Percentiles rank a stretch among this genome's conserved stretches.
Evolutionary conservation across 306 rosid genomes (phyloP).

Genomic region (Trifolium pratense): DNA sequence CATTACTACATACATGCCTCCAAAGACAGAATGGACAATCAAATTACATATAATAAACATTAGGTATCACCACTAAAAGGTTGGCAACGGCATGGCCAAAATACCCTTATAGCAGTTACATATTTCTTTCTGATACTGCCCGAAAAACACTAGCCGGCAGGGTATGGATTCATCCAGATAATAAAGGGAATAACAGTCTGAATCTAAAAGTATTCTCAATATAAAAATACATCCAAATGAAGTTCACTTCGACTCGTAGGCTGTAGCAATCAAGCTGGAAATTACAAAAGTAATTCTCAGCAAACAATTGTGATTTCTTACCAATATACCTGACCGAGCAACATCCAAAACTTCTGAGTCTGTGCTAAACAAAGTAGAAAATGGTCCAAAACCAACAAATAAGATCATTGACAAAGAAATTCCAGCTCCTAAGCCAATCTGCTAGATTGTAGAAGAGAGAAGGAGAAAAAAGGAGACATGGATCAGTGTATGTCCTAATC

Average conservation of each 20-base stretch:
- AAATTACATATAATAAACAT: slow-evolving; percentile 8
- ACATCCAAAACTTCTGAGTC: slow-evolving; percentile 76
- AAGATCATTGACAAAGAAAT: slow-evolving; percentile 64
- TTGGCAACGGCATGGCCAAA: not conserved
- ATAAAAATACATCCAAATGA: slow-evolving; percentile 10
- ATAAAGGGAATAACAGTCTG: slow-evolving; percentile 17
- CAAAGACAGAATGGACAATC: slow-evolving; percentile 22
- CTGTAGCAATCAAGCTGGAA: slow-evolving; percentile 9
- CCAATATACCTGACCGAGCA: slow-evolving; percentile 82
- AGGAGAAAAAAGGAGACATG: slow-evolving; percentile 29
- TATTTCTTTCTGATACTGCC: slow-evolving; percentile 4
- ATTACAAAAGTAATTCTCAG: not conserved
- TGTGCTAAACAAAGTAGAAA: slow-evolving; percentile 76
- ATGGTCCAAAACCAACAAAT: slow-evolving; percentile 75
- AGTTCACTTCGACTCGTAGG: slow-evolving; percentile 7
- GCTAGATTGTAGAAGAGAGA: slow-evolving; percentile 40
- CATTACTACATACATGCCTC: slow-evolving; percentile 33
- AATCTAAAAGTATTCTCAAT: not conserved
- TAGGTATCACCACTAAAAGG: not conserved
- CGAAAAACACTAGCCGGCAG: slow-evolving; percentile 25
- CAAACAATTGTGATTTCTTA: slow-evolving; percentile 50
- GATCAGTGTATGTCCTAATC: slow-evolving; percentile 39
- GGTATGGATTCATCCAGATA: slow-evolving; percentile 19
- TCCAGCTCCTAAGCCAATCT: slow-evolving; percentile 85
- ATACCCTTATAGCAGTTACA: slow-evolving; percentile 5